Evolutionary conservation across 345 rosid species (phyloP).

Genomic region (Brassica nigra): DNA sequence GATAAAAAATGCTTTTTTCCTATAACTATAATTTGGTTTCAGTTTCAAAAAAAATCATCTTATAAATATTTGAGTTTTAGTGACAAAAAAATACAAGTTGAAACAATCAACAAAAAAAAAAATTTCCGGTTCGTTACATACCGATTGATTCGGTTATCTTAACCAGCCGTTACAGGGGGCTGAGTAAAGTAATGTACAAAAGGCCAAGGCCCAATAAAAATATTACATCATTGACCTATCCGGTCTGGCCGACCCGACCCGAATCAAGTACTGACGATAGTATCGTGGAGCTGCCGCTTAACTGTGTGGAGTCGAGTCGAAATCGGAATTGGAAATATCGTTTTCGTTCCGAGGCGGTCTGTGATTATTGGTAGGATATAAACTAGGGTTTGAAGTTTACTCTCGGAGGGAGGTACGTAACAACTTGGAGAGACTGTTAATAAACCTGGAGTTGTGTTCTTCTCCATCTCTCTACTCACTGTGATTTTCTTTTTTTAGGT

Average conservation of each 20-base stretch:
- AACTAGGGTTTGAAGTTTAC: not conserved
- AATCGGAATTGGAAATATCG: not conserved
- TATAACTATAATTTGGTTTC: not conserved
- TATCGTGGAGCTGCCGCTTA: not conserved
- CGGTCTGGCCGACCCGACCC: not conserved
- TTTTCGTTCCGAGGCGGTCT: not conserved
- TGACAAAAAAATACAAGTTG: not conserved
- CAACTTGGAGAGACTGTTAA: not conserved
- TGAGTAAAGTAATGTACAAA: not conserved
- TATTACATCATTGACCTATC: not conserved
- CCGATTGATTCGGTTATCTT: not conserved
- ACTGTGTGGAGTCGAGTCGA: not conserved
- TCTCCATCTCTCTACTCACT: conserved; percentile 1
- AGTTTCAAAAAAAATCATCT: no score
- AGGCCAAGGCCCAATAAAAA: not conserved
- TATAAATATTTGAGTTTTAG: no score
- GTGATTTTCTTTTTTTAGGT: conserved; percentile 10
- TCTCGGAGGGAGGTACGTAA: not conserved
- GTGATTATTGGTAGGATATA: not conserved
- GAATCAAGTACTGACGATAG: not conserved
- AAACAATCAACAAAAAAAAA: not conserved
- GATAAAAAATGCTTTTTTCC: not conserved
- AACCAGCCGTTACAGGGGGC: not conserved
- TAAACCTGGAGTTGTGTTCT: not conserved
- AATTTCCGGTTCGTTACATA: not conserved